Conservation (phyloP, 305 asterid species). For the Plantago coronopus region DNA sequence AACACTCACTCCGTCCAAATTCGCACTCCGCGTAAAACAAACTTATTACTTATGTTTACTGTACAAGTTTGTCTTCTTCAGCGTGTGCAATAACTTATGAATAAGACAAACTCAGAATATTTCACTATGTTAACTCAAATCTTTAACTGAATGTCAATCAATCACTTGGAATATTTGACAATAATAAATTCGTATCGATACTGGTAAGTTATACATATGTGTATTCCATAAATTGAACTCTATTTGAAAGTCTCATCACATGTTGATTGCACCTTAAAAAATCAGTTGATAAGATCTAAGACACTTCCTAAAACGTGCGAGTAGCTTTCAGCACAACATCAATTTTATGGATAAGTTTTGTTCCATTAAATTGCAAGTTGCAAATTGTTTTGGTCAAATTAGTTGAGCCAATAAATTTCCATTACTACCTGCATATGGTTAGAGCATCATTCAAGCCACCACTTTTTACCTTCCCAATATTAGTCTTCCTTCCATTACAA, state of each 20-base stretch:
- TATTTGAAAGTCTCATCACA: no score
- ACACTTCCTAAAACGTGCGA: slow-evolving; percentile 6
- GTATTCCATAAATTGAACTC: slow-evolving; percentile 16
- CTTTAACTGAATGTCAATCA: no score
- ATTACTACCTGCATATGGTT: no score
- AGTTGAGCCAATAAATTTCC: slow-evolving; percentile 13
- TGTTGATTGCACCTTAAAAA: slow-evolving; percentile 8
- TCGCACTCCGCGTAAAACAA: no score
- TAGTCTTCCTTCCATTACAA: neutral
- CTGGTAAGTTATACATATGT: no score
- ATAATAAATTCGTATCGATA: no score
- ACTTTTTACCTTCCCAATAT: slow-evolving; percentile 1
- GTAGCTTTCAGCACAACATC: slow-evolving; percentile 15
- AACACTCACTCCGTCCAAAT: slow-evolving; percentile 3
- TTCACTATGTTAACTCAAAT: no score
- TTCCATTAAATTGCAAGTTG: slow-evolving; percentile 2
- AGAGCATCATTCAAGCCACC: neutral
- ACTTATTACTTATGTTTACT: no score
- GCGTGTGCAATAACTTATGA: no score
- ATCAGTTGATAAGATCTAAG: slow-evolving; percentile 13
- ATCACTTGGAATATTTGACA: no score
- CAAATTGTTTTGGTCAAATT: slow-evolving; percentile 22
- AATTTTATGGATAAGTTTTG: neutral
- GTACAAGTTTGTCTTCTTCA: no score
- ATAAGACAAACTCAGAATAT: no score